These are phyloP conservation scores for Volvox africanus DNA, from an alignment of 139 green algal genomes.

Conservation along the genomic window DNA sequence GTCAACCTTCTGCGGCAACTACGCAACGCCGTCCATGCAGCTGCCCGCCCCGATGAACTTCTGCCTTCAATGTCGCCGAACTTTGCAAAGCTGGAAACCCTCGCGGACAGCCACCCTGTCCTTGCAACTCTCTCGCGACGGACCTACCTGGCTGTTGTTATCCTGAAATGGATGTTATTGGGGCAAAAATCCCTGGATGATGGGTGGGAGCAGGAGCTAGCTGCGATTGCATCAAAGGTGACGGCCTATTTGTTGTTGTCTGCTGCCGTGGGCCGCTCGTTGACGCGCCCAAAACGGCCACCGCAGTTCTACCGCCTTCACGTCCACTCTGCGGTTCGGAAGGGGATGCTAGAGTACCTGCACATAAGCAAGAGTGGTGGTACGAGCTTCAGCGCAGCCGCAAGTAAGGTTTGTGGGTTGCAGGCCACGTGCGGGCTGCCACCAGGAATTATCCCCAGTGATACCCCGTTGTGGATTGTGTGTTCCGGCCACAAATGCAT, in stretches of 20 bases:
- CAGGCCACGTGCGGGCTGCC: no score
- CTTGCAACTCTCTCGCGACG: neutral
- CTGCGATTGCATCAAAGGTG: neutral
- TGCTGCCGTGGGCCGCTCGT: no score
- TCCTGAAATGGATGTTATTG: neutral
- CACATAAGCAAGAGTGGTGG: constrained; percentile 41
- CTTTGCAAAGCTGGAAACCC: neutral
- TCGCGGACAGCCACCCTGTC: neutral
- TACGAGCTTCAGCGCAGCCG: neutral
- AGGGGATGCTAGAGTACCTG: constrained; percentile 6
- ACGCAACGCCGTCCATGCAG: neutral
- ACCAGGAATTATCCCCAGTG: no score
- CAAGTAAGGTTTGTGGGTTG: neutral
- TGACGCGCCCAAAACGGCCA: neutral
- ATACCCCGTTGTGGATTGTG: no score
- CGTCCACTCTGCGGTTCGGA: neutral
- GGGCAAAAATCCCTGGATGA: neutral
- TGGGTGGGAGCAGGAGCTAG: neutral
- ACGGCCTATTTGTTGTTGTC: no score
- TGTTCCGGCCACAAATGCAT: no score
- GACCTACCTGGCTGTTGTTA: neutral
- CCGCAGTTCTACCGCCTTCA: constrained; percentile 15
- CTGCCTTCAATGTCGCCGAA: neutral
- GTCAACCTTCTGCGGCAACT: neutral
- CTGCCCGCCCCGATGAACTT: neutral